A percentile compares a stretch with the other conserved stretches of the same genome.
phyloP scores from a whole-genome alignment of 2,329 filamentous ascomycete species.

The Microascus cirrosus region DNA sequence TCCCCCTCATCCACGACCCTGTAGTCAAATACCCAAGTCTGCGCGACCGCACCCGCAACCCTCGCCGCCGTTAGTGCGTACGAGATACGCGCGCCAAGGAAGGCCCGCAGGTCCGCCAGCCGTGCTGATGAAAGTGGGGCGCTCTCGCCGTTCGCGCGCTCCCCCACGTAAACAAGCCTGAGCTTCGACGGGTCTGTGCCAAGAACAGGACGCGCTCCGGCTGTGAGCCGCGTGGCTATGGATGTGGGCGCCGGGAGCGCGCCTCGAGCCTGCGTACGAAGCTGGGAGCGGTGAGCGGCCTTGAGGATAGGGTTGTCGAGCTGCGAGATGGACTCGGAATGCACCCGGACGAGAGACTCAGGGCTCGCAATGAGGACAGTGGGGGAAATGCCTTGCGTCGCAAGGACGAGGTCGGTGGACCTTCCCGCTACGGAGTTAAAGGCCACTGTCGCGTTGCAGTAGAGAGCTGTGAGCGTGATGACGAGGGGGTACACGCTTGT shows the following conservation, averaged over 20 bases:
- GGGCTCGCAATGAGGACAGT: conserved; percentile 75
- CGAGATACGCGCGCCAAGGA: conserved; percentile 67
- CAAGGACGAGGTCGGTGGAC: conserved; percentile 58
- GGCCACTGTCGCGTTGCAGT: conserved; percentile 72
- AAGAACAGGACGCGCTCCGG: conserved; percentile 46
- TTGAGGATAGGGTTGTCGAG: conserved; percentile 54
- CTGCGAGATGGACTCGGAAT: conserved; percentile 48
- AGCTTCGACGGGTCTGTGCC: conserved; percentile 60
- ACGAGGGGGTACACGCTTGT: conserved; percentile 69
- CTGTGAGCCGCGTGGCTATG: conserved; percentile 19
- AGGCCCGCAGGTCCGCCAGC: conserved; percentile 72
- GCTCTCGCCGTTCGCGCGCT: conserved; percentile 55
- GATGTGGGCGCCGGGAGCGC: conserved; percentile 55
- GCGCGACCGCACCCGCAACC: conserved; percentile 82
- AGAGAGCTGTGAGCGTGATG: conserved; percentile 72
- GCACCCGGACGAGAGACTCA: conserved; percentile 57
- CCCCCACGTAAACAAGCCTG: conserved; percentile 70
- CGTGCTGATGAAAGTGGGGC: conserved; percentile 56
- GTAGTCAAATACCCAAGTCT: conserved; percentile 85
- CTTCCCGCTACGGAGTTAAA: conserved; percentile 79
- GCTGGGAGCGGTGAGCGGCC: conserved; percentile 58
- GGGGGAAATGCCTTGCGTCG: conserved; percentile 64
- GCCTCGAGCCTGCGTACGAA: conserved; percentile 55
- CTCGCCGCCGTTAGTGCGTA: conserved; percentile 74
- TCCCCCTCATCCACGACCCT: conserved; percentile 33